These are phyloP conservation scores for Aspergillus viridinutans DNA, from an alignment of 2,329 filamentous ascomycete genomes.

Conservation along the genomic window DNA sequence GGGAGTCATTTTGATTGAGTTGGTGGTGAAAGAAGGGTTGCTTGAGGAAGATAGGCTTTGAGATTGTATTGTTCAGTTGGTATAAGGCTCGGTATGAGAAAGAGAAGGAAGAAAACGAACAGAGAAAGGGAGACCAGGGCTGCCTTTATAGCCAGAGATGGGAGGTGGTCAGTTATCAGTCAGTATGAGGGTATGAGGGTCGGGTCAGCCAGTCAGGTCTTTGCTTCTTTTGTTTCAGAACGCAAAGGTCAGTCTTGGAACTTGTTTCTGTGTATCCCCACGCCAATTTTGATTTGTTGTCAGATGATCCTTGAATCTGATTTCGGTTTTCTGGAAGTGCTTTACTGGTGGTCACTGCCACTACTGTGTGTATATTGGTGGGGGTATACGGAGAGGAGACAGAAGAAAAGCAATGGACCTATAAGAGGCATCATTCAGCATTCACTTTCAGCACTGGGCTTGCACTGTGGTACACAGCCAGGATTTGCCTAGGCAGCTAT, in stretches of 20 bases:
- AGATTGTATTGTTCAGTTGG: background rate
- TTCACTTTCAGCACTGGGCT: too few relatives aligned
- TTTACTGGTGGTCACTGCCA: background rate
- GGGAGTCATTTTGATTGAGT: constrained; percentile 36
- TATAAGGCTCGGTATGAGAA: background rate
- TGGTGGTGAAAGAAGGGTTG: constrained; percentile 2
- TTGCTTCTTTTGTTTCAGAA: background rate
- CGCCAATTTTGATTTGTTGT: background rate
- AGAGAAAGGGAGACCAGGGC: background rate
- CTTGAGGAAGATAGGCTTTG: background rate
- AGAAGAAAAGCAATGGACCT: background rate
- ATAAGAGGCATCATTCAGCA: background rate
- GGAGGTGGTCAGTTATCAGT: background rate
- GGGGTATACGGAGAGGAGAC: background rate
- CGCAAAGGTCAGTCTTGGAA: background rate
- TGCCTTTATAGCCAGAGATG: background rate
- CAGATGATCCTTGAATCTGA: background rate
- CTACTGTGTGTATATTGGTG: background rate
- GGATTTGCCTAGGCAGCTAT: too few relatives aligned
- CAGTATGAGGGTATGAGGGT: background rate
- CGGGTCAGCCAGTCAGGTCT: background rate
- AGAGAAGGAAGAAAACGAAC: background rate
- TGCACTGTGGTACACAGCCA: too few relatives aligned
- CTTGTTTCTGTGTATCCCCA: background rate
- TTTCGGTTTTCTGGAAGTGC: background rate